phyloP scores from a whole-genome alignment of 1,284 basidiomycete species.

The Ceratobasidium papillatum region DNA sequence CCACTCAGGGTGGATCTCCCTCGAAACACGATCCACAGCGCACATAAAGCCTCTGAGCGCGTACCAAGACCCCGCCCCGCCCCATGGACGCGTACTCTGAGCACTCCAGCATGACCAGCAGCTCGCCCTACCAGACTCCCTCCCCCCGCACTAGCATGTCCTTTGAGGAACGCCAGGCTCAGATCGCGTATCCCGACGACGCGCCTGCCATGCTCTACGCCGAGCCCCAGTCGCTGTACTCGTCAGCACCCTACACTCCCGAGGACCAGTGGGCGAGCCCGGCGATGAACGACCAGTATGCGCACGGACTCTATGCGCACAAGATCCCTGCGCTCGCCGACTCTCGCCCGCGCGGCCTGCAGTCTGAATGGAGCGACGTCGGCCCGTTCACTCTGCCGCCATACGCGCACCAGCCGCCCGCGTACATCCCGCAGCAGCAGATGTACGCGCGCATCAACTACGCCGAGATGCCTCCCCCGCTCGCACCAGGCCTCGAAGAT shows the following conservation, averaged over 20 bases:
- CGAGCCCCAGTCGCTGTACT: conserved; percentile 35
- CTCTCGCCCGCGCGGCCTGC: conserved; percentile 51
- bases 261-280: conserved; percentile 30
- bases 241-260: conserved; percentile 13
- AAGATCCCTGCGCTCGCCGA: conserved; percentile 23
- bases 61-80: too few relatives aligned
- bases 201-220: conserved; percentile 30
- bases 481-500: conserved; percentile 17
- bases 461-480: conserved; percentile 7
- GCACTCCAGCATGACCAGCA: conserved; percentile 16
- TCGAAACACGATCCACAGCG: conserved; percentile 33
- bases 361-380: conserved; percentile 45
- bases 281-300: background rate
- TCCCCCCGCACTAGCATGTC: conserved; percentile 37
- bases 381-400: conserved; percentile 23
- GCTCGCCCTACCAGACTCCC: conserved; percentile 29
- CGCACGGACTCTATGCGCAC: conserved; percentile 8
- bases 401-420: conserved; percentile 31
- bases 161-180: conserved; percentile 23
- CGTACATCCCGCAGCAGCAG: conserved; percentile 27
- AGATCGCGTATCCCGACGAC: conserved; percentile 35
- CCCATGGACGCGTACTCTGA: conserved; percentile 5
- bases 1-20: conserved; percentile 29
- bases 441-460: conserved; percentile 5
- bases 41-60: conserved; percentile 1